These are phyloP conservation scores for Pistacia atlantica DNA, from an alignment of 345 rosid species.

Conservation along the genomic window DNA sequence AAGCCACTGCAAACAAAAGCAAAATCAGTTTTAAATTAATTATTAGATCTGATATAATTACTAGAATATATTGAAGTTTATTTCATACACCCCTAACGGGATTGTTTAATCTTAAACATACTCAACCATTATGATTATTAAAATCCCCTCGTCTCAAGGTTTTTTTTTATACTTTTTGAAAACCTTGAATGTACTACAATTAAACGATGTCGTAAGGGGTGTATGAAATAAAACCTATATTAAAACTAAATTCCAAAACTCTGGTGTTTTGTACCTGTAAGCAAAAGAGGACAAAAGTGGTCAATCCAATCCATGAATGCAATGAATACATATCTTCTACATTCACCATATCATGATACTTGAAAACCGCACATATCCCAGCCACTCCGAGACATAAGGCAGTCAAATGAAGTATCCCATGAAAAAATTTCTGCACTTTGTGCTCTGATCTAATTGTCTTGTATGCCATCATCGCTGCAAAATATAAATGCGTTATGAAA, in stretches of 20 bases:
- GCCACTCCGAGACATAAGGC: conserved; percentile 62
- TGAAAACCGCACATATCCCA: conserved; percentile 82
- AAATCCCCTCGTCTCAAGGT: too few relatives aligned
- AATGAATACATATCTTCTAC: conserved; percentile 54
- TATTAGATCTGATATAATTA: too few relatives aligned
- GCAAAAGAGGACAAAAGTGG: conserved; percentile 58
- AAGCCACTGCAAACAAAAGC: conserved; percentile 55
- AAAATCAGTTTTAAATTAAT: not conserved
- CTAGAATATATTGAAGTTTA: too few relatives aligned
- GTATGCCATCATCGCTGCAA: conserved; percentile 82
- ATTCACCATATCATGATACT: conserved; percentile 59
- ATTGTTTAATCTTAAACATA: too few relatives aligned
- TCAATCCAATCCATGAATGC: conserved; percentile 88
- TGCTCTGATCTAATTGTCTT: conserved; percentile 44
- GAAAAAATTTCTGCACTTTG: conserved; percentile 44
- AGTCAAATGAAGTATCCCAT: conserved; percentile 58
- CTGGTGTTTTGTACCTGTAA: conserved; percentile 50
- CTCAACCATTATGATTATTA: too few relatives aligned
- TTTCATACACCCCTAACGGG: too few relatives aligned
- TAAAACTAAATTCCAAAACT: too few relatives aligned
- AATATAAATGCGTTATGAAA: not conserved
- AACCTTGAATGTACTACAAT: too few relatives aligned
- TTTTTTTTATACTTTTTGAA: too few relatives aligned
- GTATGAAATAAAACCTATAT: too few relatives aligned
- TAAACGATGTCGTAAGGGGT: too few relatives aligned